Base-by-base conservation (phyloP, 2,329 filamentous ascomycete genomes). In the Aspergillus thermomutatus region DNA sequence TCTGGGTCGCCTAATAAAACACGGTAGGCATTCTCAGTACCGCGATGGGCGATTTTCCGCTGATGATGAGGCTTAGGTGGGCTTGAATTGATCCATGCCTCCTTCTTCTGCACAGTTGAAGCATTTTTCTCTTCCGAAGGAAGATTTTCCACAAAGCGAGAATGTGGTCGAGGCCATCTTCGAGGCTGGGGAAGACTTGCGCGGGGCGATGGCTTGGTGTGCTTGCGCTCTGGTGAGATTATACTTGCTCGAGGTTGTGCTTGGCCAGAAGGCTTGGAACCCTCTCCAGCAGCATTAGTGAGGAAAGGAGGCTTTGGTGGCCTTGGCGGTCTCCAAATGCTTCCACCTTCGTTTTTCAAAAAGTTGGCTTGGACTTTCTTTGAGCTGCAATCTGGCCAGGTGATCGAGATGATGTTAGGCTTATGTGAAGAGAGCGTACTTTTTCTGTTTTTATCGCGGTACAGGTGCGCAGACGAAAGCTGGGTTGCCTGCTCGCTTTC, bases 281-380 rank as follows among this genome's bases (percentile, higher is more conserved):
- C 28, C 14, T 21, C 21, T 17, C 37, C 11, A 2, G 52, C 49
- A 26, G 56, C 27, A 28, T 43, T 23, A 11, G 57, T 50, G n/a
- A 62, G 54, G 40, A 57, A 60, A 10, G 48, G 40, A 25, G 61
- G 61, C 40, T 63, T 63, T 3, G 51, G 55, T n/a, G 60, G 55
- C 19, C 52, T 54, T 6, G 56, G 57, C 5, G 60, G 59, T 41
- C 53, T 59, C 46, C 51, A 50, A 28, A 23, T 14, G 28, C 26
- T n/a, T 48, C 43, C 31, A 34, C 17, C 23, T 7, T 49, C 50
- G 27, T 43, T 11, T 5, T 40, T 31, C 11, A 45, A 11, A 34
- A 40, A 51, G 21, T 14, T 11, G n/a, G 54, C 23, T 54, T 10
- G 40, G 14, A 9, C 28, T 23, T 14, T 27, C 43, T 10, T 23